Conservation (phyloP, 805 yeast species). For the Lachancea fermentati region DNA sequence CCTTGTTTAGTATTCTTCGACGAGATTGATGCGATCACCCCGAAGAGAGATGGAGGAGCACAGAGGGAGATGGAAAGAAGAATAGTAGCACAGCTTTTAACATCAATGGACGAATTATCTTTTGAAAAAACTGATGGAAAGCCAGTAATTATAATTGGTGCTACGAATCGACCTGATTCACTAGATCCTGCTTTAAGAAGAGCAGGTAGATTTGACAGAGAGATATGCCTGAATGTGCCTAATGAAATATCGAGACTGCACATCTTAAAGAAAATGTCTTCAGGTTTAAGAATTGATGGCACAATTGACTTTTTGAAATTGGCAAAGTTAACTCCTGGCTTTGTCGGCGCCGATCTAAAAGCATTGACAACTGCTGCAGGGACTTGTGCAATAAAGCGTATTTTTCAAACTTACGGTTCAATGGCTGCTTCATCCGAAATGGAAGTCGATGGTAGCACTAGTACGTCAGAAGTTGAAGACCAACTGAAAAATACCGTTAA, state of each 20-base stretch:
- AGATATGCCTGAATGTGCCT: conserved; percentile 92
- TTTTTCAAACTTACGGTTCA: conserved; percentile 51
- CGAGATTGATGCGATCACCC: conserved; percentile 97
- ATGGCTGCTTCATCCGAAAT: conserved; percentile 26
- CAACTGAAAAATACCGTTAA: conserved; percentile 31
- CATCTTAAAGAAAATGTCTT: conserved; percentile 71
- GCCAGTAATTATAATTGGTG: conserved; percentile 92
- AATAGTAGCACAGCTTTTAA: conserved; percentile 90
- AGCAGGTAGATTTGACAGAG: conserved; percentile 95
- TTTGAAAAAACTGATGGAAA: conserved; percentile 85
- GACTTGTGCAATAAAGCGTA: conserved; percentile 85
- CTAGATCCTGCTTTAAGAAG: conserved; percentile 91
- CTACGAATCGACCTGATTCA: conserved; percentile 95
- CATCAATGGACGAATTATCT: conserved; percentile 90
- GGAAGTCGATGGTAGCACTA: conserved; percentile 22
- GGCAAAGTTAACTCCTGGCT: conserved; percentile 94
- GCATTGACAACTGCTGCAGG: conserved; percentile 95
- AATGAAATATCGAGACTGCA: conserved; percentile 74
- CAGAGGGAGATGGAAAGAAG: conserved; percentile 97
- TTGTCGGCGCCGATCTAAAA: conserved; percentile 94
- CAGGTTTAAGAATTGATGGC: conserved; percentile 59
- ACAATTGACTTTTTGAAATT: conserved; percentile 62
- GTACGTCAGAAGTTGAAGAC: conserved; percentile 11
- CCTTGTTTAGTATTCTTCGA: conserved; percentile 93
- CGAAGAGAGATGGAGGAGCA: conserved; percentile 90